Base-by-base conservation (phyloP, 805 yeast genomes). In the Ogataea degrootiae region DNA sequence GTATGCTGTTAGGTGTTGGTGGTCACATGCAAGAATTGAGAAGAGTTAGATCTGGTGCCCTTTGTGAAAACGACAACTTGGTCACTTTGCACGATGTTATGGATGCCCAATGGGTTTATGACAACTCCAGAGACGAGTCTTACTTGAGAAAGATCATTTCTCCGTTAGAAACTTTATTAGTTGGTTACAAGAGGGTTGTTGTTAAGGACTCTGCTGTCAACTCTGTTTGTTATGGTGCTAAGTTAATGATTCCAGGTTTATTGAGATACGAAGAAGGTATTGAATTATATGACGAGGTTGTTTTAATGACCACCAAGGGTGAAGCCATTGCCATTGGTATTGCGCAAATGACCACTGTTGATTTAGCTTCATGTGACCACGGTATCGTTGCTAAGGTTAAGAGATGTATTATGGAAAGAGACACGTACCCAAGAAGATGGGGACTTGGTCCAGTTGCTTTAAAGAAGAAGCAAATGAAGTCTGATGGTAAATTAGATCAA, bases 21-120 rank as follows among this genome's bases (percentile, higher is more conserved):
- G 99, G 98, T 59, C 99, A 94, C 75, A 94, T 94, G 99, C 99
- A 94, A 80, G 99, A 94, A 75, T 84, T 94, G 63, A 89, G 99
- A 75, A 91, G 99, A 79, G 99, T 94, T 54, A 84, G 99, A 75
- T 87, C 96, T 42, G 99, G 99, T 68, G 97, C 98, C 49, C 67
- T 94, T 66, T 77, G 83, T 62, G 99, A 94, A 73, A 78, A 76
- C 61, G 97, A 94, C 66, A 84, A 85, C 70, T 74, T 94, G 76
- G 97, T 94, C 50, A 91, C 99, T 52, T 78, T 94, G 65, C 99
- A 94, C 73, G 99, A 94, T 73, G 94, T 94, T 45, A 75, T 94
- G 71, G 99, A 94, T 69, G 99, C 99, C 49, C 99, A 94, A 75
- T 94, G 96, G 89, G 82, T 86, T 56, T 94, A 89, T 66, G 99